Evolutionary conservation across 495 filamentous ascomycete species (phyloP).

Genomic region (Parachaetomium inaequale): DNA sequence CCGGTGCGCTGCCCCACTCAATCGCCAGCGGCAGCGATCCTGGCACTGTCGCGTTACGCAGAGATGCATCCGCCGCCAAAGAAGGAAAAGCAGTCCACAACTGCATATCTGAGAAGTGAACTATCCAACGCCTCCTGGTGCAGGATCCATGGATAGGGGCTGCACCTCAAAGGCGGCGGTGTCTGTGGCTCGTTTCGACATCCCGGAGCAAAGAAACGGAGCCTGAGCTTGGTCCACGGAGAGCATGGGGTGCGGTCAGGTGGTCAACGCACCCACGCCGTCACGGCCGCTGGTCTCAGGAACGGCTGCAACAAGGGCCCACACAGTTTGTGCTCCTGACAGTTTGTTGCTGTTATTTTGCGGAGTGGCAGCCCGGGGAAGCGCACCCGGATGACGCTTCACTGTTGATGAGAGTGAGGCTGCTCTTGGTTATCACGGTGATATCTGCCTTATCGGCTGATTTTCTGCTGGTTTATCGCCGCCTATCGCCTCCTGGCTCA

Average conservation of each 20-base stretch:
- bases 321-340: neutral
- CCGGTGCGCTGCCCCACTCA: neutral
- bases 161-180: neutral
- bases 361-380: neutral
- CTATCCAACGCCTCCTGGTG: too few species aligned
- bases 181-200: neutral
- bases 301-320: constrained; percentile 12
- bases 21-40: neutral
- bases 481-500: neutral
- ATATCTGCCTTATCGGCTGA: neutral
- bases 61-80: constrained; percentile 6
- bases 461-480: neutral
- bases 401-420: neutral
- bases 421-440: neutral
- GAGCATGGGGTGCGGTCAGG: constrained; percentile 20
- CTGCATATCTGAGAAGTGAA: neutral
- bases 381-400: too few species aligned
- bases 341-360: neutral
- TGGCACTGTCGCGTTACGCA: neutral
- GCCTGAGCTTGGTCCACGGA: neutral
- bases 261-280: constrained; percentile 12
- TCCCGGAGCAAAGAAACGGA: neutral
- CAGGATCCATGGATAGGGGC: neutral
- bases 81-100: neutral
- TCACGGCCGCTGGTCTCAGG: constrained; percentile 15